Evolutionary conservation across 2,329 filamentous ascomycete species (phyloP), one percentile per base, ranked within the genome.

Genomic region (Fusarium paranaense): DNA sequence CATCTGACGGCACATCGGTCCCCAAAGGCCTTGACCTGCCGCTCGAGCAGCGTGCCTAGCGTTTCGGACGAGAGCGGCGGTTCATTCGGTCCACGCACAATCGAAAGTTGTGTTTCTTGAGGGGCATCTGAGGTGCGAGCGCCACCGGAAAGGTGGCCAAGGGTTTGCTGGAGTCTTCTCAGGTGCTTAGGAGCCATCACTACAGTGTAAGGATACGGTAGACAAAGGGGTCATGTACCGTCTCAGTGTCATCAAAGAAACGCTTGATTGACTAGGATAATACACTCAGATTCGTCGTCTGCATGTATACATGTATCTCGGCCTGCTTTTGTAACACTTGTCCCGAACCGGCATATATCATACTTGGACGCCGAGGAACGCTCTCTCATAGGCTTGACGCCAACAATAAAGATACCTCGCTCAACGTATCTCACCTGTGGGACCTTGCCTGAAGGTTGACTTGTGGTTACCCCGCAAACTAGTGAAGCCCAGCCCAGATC

Each of bases 91-190:
- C 50, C 25, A 33, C 6, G 27, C 18, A 54, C 22, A n/a, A 54
- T 33, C 50, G 16, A 54, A 11, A 54, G 27, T 30, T 54, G 80
- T 1, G 14, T 9, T 27, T 50, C 45, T 22, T 27, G 45, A 7
- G 45, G 45, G 5, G 4, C 45, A 50, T 50, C n/a, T 22, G 13
- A 18, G 7, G 9, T 10, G 9, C 3, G 18, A 5, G 38, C 8
- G 38, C 10, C 38, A 20, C 38, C 38, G 38, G 18, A 13, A 6
- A 40, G 38, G 9, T 40, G 38, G n/a, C 38, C 38, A 10, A 40
- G 38, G 4, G 38, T 40, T 40, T 40, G 38, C 6, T 40, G 38
- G 38, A 40, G 38, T 40, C 38, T 11, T 40, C 2, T 11, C 5
- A 40, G 18, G 33, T 7, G 6, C 33, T 35, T 35, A 16, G 33